Percentiles rank a stretch among this genome's conserved stretches.
Conservation (phyloP, 805 yeast species). For the Suhomyces sp. region DNA sequence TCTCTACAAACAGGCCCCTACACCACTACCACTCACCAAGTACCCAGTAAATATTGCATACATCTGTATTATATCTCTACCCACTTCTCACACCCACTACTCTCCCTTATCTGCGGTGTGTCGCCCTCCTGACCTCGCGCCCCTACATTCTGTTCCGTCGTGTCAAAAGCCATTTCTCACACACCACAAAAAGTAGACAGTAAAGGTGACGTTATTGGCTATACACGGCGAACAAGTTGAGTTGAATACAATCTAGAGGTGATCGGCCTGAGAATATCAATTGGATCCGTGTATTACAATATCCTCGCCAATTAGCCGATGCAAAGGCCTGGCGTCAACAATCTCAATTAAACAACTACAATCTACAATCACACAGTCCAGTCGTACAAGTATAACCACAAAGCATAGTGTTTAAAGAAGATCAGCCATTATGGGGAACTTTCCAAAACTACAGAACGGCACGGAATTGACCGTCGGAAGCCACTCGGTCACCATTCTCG, state of each 20-base stretch:
- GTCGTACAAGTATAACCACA: no score
- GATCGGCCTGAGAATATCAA: background rate
- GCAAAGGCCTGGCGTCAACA: background rate
- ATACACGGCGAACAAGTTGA: background rate
- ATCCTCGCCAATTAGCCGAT: background rate
- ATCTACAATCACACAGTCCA: background rate
- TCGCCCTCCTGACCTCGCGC: background rate
- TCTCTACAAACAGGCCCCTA: background rate
- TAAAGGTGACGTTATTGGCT: background rate
- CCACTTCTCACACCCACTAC: background rate
- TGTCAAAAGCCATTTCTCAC: background rate
- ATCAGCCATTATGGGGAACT: conserved; percentile 18
- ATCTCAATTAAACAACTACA: background rate
- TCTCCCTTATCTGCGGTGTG: background rate
- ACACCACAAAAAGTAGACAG: background rate
- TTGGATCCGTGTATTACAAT: background rate
- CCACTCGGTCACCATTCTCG: conserved; percentile 34
- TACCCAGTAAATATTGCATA: no score
- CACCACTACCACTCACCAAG: no score
- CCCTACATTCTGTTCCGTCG: background rate
- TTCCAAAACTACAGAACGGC: conserved; percentile 36
- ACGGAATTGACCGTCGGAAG: conserved; percentile 40
- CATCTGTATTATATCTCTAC: background rate
- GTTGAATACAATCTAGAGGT: background rate
- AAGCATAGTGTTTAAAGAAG: no score